A percentile compares a stretch with the other conserved stretches of the same genome.
Conservation (phyloP, 345 rosid genomes). For the Microcos paniculata region DNA sequence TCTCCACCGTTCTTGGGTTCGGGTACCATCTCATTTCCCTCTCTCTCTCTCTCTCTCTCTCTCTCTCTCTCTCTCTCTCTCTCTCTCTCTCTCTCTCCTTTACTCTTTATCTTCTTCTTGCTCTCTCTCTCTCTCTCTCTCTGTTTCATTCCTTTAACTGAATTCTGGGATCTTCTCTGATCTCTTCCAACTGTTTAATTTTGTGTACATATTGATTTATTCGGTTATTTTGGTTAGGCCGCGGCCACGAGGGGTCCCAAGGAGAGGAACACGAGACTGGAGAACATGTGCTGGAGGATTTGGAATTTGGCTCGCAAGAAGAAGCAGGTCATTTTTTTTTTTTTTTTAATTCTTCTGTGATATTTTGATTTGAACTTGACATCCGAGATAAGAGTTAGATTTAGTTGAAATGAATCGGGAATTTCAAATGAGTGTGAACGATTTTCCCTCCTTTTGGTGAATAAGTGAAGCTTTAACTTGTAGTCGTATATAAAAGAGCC, state of each 20-base stretch:
- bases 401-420: neutral
- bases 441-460: neutral
- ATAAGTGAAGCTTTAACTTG: neutral
- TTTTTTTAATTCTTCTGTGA: neutral
- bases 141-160: neutral
- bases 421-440: neutral
- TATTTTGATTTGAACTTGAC: neutral
- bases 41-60: neutral
- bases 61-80: too few species aligned
- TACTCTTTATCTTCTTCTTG: neutral
- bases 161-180: neutral
- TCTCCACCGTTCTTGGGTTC: constrained; percentile 86
- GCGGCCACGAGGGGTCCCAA: constrained; percentile 79
- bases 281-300: constrained; percentile 90
- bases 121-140: neutral
- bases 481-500: neutral
- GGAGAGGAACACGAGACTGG: constrained; percentile 83
- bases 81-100: too few species aligned
- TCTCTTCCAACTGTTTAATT: neutral
- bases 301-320: constrained; percentile 89
- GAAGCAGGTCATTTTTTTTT: constrained; percentile 52
- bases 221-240: constrained; percentile 39
- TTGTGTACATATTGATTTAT: neutral
- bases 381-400: neutral
- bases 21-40: constrained; percentile 32